Percentiles rank a stretch among this genome's conserved stretches.
These are phyloP conservation scores for Discostella pseudostelligera DNA, from an alignment of 108 stramenopile genomes.

Conservation along the genomic window DNA sequence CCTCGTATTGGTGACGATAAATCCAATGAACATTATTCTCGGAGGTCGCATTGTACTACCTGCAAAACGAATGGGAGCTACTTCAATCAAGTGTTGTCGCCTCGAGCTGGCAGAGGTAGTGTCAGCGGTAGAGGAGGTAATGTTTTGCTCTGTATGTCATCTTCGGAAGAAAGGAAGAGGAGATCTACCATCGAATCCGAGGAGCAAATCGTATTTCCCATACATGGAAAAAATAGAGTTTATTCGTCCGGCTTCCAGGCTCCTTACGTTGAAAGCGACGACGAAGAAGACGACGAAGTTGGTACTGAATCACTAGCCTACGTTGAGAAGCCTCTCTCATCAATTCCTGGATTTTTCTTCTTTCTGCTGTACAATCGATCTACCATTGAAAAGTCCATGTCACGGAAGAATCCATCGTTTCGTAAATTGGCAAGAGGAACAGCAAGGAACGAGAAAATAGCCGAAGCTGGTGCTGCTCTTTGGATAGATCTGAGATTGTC, in stretches of 20 bases:
- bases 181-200: not conserved
- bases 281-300: constrained; percentile 45
- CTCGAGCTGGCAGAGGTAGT: constrained; percentile 23
- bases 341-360: constrained; percentile 50
- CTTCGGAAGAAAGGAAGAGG: constrained; percentile 12
- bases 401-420: constrained; percentile 56
- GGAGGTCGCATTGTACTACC: constrained; percentile 10
- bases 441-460: constrained; percentile 75
- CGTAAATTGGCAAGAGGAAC: constrained; percentile 64
- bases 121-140: constrained; percentile 17
- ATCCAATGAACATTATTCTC: not conserved
- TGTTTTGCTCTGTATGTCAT: constrained; percentile 11
- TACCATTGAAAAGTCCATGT: constrained; percentile 66
- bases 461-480: constrained; percentile 69
- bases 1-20: constrained; percentile 14
- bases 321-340: constrained; percentile 33
- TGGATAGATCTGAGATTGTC: constrained; percentile 65
- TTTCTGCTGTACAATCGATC: constrained; percentile 61
- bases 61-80: constrained; percentile 15
- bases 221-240: not conserved
- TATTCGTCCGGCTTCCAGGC: constrained; percentile 39
- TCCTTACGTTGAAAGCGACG: constrained; percentile 33
- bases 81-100: not conserved
- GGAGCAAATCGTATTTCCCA: not conserved
- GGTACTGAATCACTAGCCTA: constrained; percentile 33